Percentiles rank a stretch among this genome's conserved stretches.
These are phyloP conservation scores for Daldinia decipiens DNA, from an alignment of 495 filamentous ascomycete genomes.

Conservation along the genomic window DNA sequence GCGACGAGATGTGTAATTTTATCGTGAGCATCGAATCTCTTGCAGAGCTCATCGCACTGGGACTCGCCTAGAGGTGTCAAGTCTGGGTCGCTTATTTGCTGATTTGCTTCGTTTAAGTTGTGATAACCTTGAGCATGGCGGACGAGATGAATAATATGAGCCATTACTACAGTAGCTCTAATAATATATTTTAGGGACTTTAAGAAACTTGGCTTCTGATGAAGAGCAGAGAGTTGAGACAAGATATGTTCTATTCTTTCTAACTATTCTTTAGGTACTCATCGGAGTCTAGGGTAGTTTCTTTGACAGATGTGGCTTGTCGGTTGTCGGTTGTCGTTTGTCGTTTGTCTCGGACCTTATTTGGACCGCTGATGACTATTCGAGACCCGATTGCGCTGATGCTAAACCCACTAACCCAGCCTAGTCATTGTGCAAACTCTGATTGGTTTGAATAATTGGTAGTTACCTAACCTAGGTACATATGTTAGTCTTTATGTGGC, in stretches of 20 bases:
- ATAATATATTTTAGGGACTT: neutral
- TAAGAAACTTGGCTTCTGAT: neutral
- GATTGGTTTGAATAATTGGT: constrained; percentile 28
- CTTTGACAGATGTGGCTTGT: constrained; percentile 25
- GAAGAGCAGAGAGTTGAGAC: neutral
- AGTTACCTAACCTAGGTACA: constrained; percentile 4
- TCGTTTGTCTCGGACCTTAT: constrained; percentile 16
- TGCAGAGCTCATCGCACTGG: constrained; percentile 74
- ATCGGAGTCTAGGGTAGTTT: neutral
- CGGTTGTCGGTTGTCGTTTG: constrained; percentile 15
- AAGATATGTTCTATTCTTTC: constrained; percentile 8
- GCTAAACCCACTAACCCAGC: constrained; percentile 22
- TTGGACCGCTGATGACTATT: constrained; percentile 28
- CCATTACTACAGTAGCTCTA: constrained; percentile 44
- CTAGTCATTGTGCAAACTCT: constrained; percentile 18
- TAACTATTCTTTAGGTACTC: neutral
- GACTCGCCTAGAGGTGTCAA: constrained; percentile 79
- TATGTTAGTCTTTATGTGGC: neutral
- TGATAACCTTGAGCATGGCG: constrained; percentile 75
- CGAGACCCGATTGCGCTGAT: constrained; percentile 34
- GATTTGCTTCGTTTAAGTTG: constrained; percentile 79
- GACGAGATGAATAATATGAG: constrained; percentile 63
- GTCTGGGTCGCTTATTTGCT: constrained; percentile 77
- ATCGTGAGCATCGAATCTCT: constrained; percentile 70
- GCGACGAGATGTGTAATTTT: constrained; percentile 77